Evolutionary conservation across 192 early-diverging fungal genomes (phyloP), one percentile per base, ranked within the genome.

Genomic region (Backusella morwellensis): DNA sequence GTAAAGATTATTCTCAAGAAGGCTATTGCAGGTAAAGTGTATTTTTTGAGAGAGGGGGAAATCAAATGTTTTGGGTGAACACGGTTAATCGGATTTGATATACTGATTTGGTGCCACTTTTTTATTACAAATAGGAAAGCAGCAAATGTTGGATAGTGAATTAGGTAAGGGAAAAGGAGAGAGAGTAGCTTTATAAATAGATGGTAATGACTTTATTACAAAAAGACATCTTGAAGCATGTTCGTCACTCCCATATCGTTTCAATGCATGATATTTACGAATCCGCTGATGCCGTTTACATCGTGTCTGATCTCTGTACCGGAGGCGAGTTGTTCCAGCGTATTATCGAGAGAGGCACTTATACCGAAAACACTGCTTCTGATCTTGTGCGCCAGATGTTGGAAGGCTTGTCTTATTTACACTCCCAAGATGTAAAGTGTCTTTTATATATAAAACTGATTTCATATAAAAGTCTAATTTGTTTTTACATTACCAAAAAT

Each of bases 261-360:
- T 90, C 92, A 47, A 84, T 94, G 42, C 82, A 88, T 29, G 91
- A 90, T 76, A 78, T 90, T 80, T 91, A 90, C 77, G 90, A 92
- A 81, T 88, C 88, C 26, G 84, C 86, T 71, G 87, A 90, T 77
- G 90, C 89, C 42, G 89, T 91, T 75, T 92, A 90, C 54, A 75
- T 91, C n/a, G 87, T 92, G 44, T 90, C 90, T 73, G 88, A 92
- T 79, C 83, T 94, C 42, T 88, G 86, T 72, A 88, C 85, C 15
- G 95, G 95, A 56, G 94, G 95, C 69, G 95, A 96, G 85, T 87
- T 96, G 35, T 96, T 96, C 77, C 83, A 93, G 59, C 88, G 91
- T 44, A 91, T 96, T 63, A 78, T 88, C 54, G 81, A 91, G 35
- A 88, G 85, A 76, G 94, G 93, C 14, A 84, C 78, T 73, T 95